Evolutionary conservation across 805 yeast genomes (phyloP).

Genomic region (Phaffomyces antillensis): DNA sequence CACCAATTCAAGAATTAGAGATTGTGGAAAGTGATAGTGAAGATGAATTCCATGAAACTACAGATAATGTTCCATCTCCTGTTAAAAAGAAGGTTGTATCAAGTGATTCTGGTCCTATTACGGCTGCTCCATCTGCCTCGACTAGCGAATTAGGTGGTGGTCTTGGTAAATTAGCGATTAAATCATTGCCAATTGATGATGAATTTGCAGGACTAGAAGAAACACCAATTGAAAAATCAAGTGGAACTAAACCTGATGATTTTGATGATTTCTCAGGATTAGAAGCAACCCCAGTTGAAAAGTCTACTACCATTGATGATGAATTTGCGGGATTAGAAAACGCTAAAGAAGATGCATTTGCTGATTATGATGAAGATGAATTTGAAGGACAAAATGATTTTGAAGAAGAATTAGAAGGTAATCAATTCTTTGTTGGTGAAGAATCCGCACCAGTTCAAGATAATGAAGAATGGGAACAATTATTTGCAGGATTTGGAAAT

Average conservation of each 20-base stretch:
- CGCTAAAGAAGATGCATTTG: conserved; percentile 26
- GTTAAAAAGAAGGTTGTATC: background rate
- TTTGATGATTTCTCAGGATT: conserved; percentile 29
- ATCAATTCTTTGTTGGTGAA: conserved; percentile 21
- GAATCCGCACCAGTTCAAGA: conserved; percentile 13
- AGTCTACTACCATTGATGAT: conserved; percentile 17
- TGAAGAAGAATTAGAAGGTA: conserved; percentile 17
- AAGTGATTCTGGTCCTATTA: background rate
- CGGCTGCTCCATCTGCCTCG: conserved; percentile 18
- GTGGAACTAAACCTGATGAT: conserved; percentile 30
- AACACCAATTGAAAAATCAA: conserved; percentile 5
- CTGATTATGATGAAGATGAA: conserved; percentile 21
- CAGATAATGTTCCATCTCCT: conserved; percentile 24
- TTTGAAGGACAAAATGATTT: conserved; percentile 14
- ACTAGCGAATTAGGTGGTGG: conserved; percentile 24
- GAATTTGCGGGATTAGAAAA: conserved; percentile 33
- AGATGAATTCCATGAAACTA: conserved; percentile 33
- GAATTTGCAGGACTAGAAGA: conserved; percentile 9
- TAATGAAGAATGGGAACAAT: conserved; percentile 87
- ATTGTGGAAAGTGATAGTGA: conserved; percentile 46
- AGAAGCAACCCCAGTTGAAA: conserved; percentile 33
- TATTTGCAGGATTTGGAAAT: conserved; percentile 84
- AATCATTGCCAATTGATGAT: conserved; percentile 1
- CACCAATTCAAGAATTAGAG: conserved; percentile 53
- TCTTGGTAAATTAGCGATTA: background rate